Percentiles rank a stretch among this genome's conserved stretches.
These are phyloP conservation scores for Porphyrellus cyaneotinctus DNA, from an alignment of 768 basidiomycete genomes.

Conservation along the genomic window DNA sequence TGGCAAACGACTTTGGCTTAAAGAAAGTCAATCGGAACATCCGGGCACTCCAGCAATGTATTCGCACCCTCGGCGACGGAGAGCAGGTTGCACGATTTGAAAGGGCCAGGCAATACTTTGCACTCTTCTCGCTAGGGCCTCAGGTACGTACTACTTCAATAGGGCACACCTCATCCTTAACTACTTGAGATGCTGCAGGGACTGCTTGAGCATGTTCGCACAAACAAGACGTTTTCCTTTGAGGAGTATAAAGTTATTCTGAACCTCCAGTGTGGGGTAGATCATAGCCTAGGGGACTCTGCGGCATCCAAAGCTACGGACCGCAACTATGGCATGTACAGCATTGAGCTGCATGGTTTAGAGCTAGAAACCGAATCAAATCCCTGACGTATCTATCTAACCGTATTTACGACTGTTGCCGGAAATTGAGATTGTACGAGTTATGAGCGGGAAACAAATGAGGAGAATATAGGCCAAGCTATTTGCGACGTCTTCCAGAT, in stretches of 20 bases:
- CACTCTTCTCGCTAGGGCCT: constrained; percentile 69
- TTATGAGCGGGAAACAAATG: neutral
- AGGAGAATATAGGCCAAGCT: neutral
- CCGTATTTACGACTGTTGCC: constrained; percentile 7
- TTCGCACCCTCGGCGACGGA: constrained; percentile 69
- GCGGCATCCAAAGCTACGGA: constrained; percentile 52
- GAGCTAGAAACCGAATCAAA: constrained; percentile 52
- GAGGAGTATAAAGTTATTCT: constrained; percentile 93
- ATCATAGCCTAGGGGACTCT: constrained; percentile 51
- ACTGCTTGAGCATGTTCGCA: constrained; percentile 69
- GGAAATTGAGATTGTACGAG: neutral
- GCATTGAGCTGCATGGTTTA: constrained; percentile 85
- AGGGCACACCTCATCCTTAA: neutral
- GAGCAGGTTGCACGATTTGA: constrained; percentile 65
- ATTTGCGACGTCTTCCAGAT: constrained; percentile 2
- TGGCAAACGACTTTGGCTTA: constrained; percentile 71
- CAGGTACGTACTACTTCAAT: constrained; percentile 45
- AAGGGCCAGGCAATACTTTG: constrained; percentile 75
- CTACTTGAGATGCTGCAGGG: constrained; percentile 42
- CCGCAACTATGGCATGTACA: constrained; percentile 79
- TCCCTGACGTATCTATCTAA: constrained; percentile 20
- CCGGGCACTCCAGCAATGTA: constrained; percentile 85
- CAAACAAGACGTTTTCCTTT: constrained; percentile 67
- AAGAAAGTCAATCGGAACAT: constrained; percentile 87
- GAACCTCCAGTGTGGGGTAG: constrained; percentile 82